Conservation (phyloP, 345 rosid species). For the Leavenworthia alabamica region DNA sequence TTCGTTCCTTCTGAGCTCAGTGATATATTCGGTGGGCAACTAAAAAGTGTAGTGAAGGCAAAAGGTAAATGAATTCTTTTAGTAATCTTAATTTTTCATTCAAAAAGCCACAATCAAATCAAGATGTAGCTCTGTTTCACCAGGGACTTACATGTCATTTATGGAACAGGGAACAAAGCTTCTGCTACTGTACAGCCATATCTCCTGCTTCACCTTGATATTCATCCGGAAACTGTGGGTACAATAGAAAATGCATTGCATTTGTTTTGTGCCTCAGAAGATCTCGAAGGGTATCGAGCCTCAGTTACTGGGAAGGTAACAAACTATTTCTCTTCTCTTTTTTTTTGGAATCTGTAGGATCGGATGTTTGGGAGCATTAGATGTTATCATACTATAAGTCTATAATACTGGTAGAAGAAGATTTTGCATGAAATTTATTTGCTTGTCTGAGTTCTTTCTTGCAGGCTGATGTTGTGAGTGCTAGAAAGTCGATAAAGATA, state of each 20-base stretch:
- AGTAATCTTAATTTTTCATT: not conserved
- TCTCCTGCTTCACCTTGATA: constrained; percentile 85
- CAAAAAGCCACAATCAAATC: not conserved
- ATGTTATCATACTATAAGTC: not conserved
- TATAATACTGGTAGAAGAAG: not conserved
- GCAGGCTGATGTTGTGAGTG: constrained; percentile 78
- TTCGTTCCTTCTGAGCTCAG: constrained; percentile 65
- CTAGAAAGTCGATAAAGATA: constrained; percentile 75
- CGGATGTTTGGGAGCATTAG: not conserved
- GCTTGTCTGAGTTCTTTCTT: constrained; percentile 12
- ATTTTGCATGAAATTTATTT: not conserved
- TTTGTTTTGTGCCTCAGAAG: constrained; percentile 68
- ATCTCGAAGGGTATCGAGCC: constrained; percentile 83
- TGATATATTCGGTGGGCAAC: constrained; percentile 81
- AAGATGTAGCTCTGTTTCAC: not conserved
- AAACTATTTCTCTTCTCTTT: constrained; percentile 3
- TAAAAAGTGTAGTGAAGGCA: constrained; percentile 78
- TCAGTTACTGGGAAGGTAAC: constrained; percentile 76
- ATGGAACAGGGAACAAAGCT: constrained; percentile 56
- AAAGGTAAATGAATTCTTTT: no score
- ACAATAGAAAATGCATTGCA: constrained; percentile 81
- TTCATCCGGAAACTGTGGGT: constrained; percentile 59
- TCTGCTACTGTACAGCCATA: constrained; percentile 88
- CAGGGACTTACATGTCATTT: constrained; percentile 6
- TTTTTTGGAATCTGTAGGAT: not conserved